Evolutionary conservation across 2,329 filamentous ascomycete species (phyloP), one percentile per base, ranked within the genome.

Genomic region (Claviceps lovelessii): DNA sequence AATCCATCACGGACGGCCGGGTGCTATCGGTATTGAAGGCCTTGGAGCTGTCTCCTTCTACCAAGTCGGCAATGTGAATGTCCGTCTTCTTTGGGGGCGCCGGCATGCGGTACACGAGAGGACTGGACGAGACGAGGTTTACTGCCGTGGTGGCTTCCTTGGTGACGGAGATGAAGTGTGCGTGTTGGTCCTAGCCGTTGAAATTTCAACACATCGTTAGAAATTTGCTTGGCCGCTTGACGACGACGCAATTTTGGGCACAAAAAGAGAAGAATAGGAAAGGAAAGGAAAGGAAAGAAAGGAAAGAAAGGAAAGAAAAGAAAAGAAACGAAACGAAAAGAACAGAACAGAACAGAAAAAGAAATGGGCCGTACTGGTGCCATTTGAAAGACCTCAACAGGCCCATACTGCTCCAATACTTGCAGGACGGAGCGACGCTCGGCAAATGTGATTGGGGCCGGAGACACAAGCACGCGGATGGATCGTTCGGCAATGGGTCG

Each of bases 401-500:
- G 65, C 54, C 74, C 75, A 59, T 75, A 68, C 54, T 70, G 68
- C 64, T 79, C 72, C 28, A 82, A 67, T 33, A 74, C 70, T 47
- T 74, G 73, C 39, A 82, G 67, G 23, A 82, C 70, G 8, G 77
- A 77, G 29, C 78, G 76, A 7, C 79, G 75, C 65, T 82, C 77
- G 35, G 72, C 70, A 59, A 82, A 74, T 49, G 59, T 76, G n/a
- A 67, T 61, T 11, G 79, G 79, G 13, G 72, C 61, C 15, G 79
- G 79, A n/a, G 67, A 64, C 23, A 80, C 78, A 42, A 70, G 72
- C 58, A 82, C 61, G 56, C 75, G 75, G 37, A 81, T 70, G 71
- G 67, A 71, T 57, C 59, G 73, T 62, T 45, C 67, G 68, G 58
- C 31, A 49, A 63, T 54, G 9, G 60, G 47, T 41, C 57, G 54